Evolutionary conservation across 345 rosid genomes (phyloP).

Genomic region (Linum lewisii): DNA sequence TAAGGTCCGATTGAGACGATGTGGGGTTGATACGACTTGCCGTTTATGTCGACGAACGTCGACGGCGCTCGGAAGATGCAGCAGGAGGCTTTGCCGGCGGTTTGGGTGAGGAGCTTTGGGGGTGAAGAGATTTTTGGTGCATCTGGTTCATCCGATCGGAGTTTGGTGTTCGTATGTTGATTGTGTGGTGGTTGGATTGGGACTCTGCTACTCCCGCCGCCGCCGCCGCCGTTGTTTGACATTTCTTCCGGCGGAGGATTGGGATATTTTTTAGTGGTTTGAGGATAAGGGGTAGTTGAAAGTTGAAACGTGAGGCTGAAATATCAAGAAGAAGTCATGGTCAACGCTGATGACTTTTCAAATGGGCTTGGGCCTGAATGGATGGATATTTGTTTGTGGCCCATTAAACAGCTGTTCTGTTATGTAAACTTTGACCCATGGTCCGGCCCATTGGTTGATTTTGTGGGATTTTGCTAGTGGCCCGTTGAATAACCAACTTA

Average conservation of each 20-base stretch:
- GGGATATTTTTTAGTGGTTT: neutral
- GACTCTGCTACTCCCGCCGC: neutral
- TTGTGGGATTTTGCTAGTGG: too few relatives aligned
- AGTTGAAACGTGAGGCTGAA: too few relatives aligned
- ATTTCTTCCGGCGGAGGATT: neutral
- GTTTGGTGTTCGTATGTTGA: neutral
- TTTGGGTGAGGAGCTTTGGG: conserved; percentile 28
- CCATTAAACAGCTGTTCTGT: too few relatives aligned
- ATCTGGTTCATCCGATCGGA: conserved; percentile 24
- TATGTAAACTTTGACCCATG: too few relatives aligned
- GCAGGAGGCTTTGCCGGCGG: conserved; percentile 35
- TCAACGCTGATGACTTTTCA: too few relatives aligned
- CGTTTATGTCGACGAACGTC: conserved; percentile 43
- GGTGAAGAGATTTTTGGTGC: conserved; percentile 32
- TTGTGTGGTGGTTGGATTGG: neutral
- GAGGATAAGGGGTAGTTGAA: neutral
- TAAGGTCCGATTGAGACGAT: conserved; percentile 72
- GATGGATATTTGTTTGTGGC: too few relatives aligned
- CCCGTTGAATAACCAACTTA: too few relatives aligned
- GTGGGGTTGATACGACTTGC: conserved; percentile 50
- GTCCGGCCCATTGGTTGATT: too few relatives aligned
- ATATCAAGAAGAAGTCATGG: too few relatives aligned
- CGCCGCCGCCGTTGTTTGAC: neutral
- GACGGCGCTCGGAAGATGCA: conserved; percentile 39
- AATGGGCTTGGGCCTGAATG: too few relatives aligned